phyloP scores from a whole-genome alignment of 306 rosid genomes.

The Potentilla sterilis region DNA sequence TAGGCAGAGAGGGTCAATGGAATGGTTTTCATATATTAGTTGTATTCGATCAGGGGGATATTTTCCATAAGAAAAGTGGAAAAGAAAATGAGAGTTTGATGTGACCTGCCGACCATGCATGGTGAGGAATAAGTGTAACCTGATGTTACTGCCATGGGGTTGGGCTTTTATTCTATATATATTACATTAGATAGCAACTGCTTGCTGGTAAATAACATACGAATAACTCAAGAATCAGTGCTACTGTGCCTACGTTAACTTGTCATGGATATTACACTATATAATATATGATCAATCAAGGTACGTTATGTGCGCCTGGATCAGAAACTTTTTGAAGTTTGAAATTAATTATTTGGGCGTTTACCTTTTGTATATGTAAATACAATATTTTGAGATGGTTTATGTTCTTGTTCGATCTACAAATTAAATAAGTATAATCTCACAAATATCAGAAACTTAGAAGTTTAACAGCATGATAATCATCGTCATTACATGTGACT shows the following conservation, averaged over 20 bases:
- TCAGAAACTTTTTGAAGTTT: not conserved
- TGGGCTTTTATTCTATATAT: not conserved
- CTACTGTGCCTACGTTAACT: not conserved
- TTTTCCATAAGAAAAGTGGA: not conserved
- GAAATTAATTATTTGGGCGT: not conserved
- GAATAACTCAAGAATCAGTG: not conserved
- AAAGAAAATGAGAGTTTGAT: not conserved
- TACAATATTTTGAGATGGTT: too few relatives aligned
- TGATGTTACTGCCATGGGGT: conserved; percentile 1
- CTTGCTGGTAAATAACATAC: not conserved
- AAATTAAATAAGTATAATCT: too few relatives aligned
- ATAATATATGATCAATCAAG: not conserved
- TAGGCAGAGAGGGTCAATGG: not conserved
- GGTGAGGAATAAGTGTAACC: not conserved
- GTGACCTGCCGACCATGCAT: not conserved
- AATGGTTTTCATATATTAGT: not conserved
- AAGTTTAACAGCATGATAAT: too few relatives aligned
- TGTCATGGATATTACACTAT: not conserved
- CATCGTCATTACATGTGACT: too few relatives aligned
- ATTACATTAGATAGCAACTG: not conserved
- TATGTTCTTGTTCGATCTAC: too few relatives aligned
- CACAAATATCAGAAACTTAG: too few relatives aligned
- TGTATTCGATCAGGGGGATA: not conserved
- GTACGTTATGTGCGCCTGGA: not conserved
- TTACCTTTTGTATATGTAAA: not conserved